Evolutionary conservation across 2,329 filamentous ascomycete species (phyloP), one percentile per base, ranked within the genome.

Genomic region (Beauveria sp.): DNA sequence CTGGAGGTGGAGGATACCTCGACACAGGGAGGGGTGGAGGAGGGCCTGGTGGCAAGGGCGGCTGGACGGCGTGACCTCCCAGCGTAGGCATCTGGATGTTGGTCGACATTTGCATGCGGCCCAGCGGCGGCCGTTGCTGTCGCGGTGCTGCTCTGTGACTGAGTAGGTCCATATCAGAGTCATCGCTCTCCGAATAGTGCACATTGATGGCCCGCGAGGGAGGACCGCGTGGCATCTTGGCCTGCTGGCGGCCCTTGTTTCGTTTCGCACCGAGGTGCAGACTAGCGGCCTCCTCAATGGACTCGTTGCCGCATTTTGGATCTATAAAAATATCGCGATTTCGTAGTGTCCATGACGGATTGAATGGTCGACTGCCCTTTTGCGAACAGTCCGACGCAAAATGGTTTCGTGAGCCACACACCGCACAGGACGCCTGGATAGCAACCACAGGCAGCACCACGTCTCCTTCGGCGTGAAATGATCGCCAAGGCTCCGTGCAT

Each of bases 401-500:
- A 69, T 88, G 86, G 7, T 77, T 77, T 31, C 73, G 68, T 16
- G 69, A 70, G 28, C 84, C 85, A 67, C 86, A 88, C 42, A 69
- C 71, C 62, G 83, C 84, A 71, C 86, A 88, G 59, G 77, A 81
- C 1, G 77, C 72, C 0, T 77, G 76, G 22, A 88, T 76, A 34
- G 72, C 70, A 54, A 73, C 73, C 45, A 87, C 83, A 63, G 77
- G 83, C 62, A 74, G 76, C 54, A 78, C 73, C 16, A 72, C 71
- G 18, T 73, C 68, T 10, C 73, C 67, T 16, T 74, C 71, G 2
- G 76, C 77, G 14, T 74, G 70, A 69, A 81, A 87, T 20, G 79
- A 84, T 62, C 81, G 77, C 86, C 86, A 90, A 26, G 87, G 74
- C 53, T 79, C 75, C 59, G 82, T 79, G 70, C 88, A 91, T 2